These are phyloP conservation scores for Guadua angustifolia DNA, from an alignment of 176 grass and related monocot species.

Conservation along the genomic window DNA sequence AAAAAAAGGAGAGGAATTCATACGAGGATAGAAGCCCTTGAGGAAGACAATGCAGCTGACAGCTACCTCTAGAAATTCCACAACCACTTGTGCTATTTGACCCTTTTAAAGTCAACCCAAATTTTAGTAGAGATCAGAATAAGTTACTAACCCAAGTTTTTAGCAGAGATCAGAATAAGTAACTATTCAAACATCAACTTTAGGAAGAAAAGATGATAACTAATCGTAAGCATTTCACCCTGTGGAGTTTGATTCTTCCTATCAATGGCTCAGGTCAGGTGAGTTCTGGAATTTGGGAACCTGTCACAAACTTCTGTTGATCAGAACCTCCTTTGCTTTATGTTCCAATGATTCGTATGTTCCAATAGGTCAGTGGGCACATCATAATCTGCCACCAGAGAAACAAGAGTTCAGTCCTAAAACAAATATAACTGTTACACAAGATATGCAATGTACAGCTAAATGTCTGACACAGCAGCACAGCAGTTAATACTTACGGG, in stretches of 20 bases:
- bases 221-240: not conserved
- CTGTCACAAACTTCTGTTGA: constrained; percentile 4
- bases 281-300: constrained; percentile 16
- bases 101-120: constrained; percentile 49
- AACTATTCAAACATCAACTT: constrained; percentile 24
- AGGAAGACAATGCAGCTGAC: constrained; percentile 94
- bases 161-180: constrained; percentile 15
- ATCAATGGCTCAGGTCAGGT: constrained; percentile 56
- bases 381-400: constrained; percentile 9
- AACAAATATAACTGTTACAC: constrained; percentile 24
- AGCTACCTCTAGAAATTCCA: constrained; percentile 94
- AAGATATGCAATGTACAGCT: constrained; percentile 20
- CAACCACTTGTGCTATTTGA: constrained; percentile 73
- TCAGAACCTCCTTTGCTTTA: not conserved
- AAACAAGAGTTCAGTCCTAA: constrained; percentile 31
- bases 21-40: constrained; percentile 91
- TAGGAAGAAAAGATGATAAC: not conserved
- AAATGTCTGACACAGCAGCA: constrained; percentile 25
- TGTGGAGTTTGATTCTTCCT: too few species aligned
- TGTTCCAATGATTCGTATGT: constrained; percentile 6
- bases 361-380: constrained; percentile 4
- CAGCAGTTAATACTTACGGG: not conserved
- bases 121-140: constrained; percentile 12
- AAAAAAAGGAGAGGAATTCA: not conserved
- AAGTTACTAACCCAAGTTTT: constrained; percentile 29